Evolutionary conservation across 1,284 basidiomycete species (phyloP), one percentile per base, ranked within the genome.

Genomic region (Ustilago loliicola): DNA sequence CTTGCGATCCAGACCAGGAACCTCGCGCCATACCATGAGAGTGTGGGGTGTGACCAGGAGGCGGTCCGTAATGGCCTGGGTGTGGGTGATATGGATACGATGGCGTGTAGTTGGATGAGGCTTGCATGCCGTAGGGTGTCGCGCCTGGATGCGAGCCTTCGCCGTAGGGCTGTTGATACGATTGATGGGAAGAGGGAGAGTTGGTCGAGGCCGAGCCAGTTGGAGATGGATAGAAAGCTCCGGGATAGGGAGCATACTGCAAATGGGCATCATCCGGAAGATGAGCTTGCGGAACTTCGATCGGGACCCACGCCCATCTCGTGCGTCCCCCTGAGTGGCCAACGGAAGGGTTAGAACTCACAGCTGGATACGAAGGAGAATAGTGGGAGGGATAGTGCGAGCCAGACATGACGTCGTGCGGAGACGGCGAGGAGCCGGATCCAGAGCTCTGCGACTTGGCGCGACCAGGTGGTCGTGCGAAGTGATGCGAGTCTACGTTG

Each of bases 221-320:
- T 36, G 58, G 29, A 21, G 69, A 53, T 2, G 65, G 45, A 27
- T 61, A 72, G 52, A 55, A 76, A 40, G 34, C 54, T 6, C 56
- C 36, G 13, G 51, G 58, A 47, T 76, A 76, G 17, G 64, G 58
- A 23, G 65, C 42, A 45, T 76, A 76, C 54, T 76, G 73, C 45
- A 66, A 3, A 57, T 72, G 68, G 30, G 54, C 65, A 25, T 72
- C 73, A 38, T 76, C 73, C 0, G 50, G 38, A 38, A 59, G 59
- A 67, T 76, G 68, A 71, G 65, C 27, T 58, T 68, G 68, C 9
- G 73, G 59, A 36, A 76, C 69, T 45, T 76, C 73, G 25, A 76
- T 64, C 6, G 63, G 73, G n/a, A 76, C 73, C 73, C 73, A 76
- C 23, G 73, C 73, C 73, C 73, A 76, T 59, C 73, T 72, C n/a